Conservation (phyloP, 768 basidiomycete species). For the Rhizopogon vesiculosus region DNA sequence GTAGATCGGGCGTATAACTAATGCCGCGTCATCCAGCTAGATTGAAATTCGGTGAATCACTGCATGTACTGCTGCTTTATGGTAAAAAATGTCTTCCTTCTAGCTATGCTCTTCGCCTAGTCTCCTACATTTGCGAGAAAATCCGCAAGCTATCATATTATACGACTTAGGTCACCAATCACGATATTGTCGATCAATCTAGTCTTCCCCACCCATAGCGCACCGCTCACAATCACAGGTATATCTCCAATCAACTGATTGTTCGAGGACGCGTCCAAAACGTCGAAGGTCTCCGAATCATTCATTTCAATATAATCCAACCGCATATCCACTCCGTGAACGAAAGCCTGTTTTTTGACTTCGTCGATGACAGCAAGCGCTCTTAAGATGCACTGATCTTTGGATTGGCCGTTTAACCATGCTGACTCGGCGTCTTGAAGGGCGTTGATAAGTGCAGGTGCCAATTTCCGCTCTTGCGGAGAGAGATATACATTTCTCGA, state of each 20-base stretch:
- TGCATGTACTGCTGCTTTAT: too few species aligned
- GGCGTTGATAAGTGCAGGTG: slow-evolving; percentile 63
- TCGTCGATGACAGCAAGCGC: slow-evolving; percentile 40
- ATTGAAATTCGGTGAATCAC: too few species aligned
- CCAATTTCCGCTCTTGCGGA: slow-evolving; percentile 53
- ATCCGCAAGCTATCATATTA: slow-evolving; percentile 1
- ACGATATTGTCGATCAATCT: slow-evolving; percentile 92
- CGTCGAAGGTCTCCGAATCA: slow-evolving; percentile 69
- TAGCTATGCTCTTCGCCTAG: too few species aligned
- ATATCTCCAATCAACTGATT: slow-evolving; percentile 25
- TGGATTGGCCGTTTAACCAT: slow-evolving; percentile 52
- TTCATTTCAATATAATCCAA: slow-evolving; percentile 91
- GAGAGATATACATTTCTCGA: slow-evolving; percentile 87
- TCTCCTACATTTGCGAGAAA: too few species aligned
- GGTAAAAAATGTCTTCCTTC: too few species aligned
- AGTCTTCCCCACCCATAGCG: slow-evolving; percentile 81
- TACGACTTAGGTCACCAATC: slow-evolving; percentile 43
- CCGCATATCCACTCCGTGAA: slow-evolving; percentile 46
- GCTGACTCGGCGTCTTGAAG: slow-evolving; percentile 50
- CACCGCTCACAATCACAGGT: slow-evolving; percentile 75
- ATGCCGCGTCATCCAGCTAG: too few species aligned
- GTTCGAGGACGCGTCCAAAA: slow-evolving; percentile 34
- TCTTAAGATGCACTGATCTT: slow-evolving; percentile 40
- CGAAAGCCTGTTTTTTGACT: slow-evolving; percentile 23
- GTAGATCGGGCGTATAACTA: too few species aligned